phyloP scores from a whole-genome alignment of 257 asterid species.

The Catharanthus roseus region DNA sequence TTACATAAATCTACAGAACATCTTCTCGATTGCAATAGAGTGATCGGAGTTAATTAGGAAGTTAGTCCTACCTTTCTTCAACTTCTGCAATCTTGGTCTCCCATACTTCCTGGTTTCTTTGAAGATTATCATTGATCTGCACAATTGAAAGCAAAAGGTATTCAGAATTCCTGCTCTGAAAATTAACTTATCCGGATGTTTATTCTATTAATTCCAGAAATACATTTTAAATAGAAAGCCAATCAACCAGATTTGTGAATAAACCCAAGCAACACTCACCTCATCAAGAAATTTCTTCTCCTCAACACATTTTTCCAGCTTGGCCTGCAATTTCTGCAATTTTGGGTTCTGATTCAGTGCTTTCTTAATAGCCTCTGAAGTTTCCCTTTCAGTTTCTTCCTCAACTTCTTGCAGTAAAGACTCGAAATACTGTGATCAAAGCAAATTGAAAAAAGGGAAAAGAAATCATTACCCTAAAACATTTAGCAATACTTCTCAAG shows the following conservation, averaged over 20 bases:
- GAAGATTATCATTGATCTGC: constrained; percentile 86
- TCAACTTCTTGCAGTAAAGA: constrained; percentile 65
- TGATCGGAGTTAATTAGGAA: constrained; percentile 11
- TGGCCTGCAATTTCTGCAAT: constrained; percentile 64
- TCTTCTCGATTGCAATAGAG: constrained; percentile 5
- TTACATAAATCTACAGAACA: not conserved
- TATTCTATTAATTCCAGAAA: constrained; percentile 4
- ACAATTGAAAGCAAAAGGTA: constrained; percentile 15
- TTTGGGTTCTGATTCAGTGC: constrained; percentile 67
- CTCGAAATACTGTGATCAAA: constrained; percentile 73
- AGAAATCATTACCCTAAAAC: constrained; percentile 13
- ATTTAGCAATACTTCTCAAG: not conserved
- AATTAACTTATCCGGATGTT: not conserved
- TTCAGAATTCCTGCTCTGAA: constrained; percentile 6
- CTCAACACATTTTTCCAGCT: constrained; percentile 52
- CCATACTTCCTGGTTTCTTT: constrained; percentile 73
- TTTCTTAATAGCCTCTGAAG: constrained; percentile 58
- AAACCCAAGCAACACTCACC: constrained; percentile 33
- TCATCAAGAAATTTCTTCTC: constrained; percentile 78
- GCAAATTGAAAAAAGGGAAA: constrained; percentile 26
- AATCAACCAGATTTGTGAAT: not conserved
- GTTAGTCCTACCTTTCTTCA: constrained; percentile 53
- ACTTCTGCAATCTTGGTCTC: constrained; percentile 53
- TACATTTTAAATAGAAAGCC: not conserved
- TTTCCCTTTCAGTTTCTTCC: constrained; percentile 63